These are phyloP conservation scores for Solanum chaucha DNA, from an alignment of 257 asterid genomes.

Conservation along the genomic window DNA sequence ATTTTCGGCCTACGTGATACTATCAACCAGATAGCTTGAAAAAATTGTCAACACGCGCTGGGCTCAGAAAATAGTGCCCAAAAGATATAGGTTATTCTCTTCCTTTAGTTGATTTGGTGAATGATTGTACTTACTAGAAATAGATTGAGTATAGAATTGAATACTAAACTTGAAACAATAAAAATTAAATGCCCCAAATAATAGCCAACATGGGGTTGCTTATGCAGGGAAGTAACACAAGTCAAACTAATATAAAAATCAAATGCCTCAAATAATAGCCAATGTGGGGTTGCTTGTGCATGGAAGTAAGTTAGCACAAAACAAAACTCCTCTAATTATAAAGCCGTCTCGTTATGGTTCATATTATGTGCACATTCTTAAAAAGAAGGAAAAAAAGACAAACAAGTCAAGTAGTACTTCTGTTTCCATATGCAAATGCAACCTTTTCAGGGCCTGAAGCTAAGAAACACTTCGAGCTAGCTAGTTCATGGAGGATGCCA, in stretches of 20 bases:
- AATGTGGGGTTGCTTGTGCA: neutral
- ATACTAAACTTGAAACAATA: too few species aligned
- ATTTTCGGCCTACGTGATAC: too few species aligned
- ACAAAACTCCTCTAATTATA: neutral
- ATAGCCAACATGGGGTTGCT: neutral
- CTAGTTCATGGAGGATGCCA: constrained; percentile 24
- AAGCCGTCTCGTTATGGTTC: neutral
- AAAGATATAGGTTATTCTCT: too few species aligned
- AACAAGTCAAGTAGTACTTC: neutral
- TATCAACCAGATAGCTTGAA: too few species aligned
- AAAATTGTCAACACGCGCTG: too few species aligned
- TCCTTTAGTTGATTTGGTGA: too few species aligned
- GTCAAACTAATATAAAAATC: neutral
- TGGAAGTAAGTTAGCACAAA: neutral
- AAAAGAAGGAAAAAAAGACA: neutral
- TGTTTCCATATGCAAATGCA: neutral
- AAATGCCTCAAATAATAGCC: neutral
- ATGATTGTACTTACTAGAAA: too few species aligned
- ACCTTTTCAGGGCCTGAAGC: neutral
- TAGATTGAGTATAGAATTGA: too few species aligned
- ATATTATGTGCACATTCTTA: neutral
- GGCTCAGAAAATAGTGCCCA: too few species aligned
- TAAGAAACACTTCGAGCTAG: constrained; percentile 17
- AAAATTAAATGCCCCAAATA: neutral
- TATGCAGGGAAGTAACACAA: neutral